A percentile compares a stretch with the other conserved stretches of the same genome.
Evolutionary conservation across 257 asterid species (phyloP).

Genomic region (Eustoma russellianum): DNA sequence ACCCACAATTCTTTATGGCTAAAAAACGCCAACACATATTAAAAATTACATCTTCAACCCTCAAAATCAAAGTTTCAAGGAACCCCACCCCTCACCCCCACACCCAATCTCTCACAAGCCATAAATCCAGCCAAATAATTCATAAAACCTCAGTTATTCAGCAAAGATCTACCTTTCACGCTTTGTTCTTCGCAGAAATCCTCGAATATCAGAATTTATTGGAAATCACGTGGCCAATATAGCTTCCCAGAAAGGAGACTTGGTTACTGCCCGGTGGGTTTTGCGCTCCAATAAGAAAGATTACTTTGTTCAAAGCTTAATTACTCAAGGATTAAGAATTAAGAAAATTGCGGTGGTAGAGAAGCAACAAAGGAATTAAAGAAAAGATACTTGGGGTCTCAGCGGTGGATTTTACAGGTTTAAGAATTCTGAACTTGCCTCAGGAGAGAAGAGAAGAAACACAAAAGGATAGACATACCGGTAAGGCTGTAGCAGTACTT

Average conservation of each 20-base stretch:
- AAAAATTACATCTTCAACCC: constrained; percentile 14
- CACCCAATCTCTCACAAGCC: neutral
- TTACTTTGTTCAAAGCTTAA: constrained; percentile 18
- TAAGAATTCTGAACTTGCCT: constrained; percentile 23
- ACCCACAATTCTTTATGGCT: constrained; percentile 22
- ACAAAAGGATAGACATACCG: neutral
- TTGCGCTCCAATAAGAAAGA: constrained; percentile 34
- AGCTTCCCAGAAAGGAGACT: too few relatives aligned
- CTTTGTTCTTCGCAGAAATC: constrained; percentile 21
- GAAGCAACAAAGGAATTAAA: constrained; percentile 1
- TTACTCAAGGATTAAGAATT: neutral
- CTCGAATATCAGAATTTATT: constrained; percentile 40
- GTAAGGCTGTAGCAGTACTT: too few relatives aligned
- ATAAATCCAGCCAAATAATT: constrained; percentile 10
- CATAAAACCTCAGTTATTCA: neutral
- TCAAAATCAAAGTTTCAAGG: constrained; percentile 12
- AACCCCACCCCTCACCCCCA: too few relatives aligned
- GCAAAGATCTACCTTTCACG: constrained; percentile 13
- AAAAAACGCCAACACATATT: constrained; percentile 25
- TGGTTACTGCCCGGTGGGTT: constrained; percentile 37
- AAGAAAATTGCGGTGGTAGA: constrained; percentile 5
- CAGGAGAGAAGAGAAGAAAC: constrained; percentile 14
- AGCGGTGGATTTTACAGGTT: constrained; percentile 38
- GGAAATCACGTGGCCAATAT: constrained; percentile 53
- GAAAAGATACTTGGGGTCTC: constrained; percentile 7